These are phyloP conservation scores for Tulasnella sp. DNA, from an alignment of 768 basidiomycete species.

Conservation along the genomic window DNA sequence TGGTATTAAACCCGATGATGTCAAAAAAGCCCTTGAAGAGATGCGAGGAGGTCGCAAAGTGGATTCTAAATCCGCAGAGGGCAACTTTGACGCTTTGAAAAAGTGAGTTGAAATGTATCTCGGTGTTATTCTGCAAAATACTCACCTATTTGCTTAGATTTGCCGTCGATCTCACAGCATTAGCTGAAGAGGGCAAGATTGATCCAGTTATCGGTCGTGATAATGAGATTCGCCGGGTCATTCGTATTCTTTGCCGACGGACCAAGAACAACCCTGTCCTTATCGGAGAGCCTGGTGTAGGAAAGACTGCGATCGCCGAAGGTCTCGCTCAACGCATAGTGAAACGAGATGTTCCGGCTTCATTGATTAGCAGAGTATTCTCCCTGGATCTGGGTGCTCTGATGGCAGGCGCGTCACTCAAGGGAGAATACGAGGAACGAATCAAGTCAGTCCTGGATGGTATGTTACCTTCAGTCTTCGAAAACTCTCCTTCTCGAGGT, in stretches of 20 bases:
- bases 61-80: constrained; percentile 75
- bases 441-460: constrained; percentile 74
- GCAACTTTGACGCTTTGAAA: constrained; percentile 82
- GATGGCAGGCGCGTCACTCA: constrained; percentile 86
- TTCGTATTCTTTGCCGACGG: constrained; percentile 74
- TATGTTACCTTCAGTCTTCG: background rate
- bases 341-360: constrained; percentile 78
- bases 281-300: constrained; percentile 86
- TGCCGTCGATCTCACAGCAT: constrained; percentile 69
- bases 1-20: constrained; percentile 33
- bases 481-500: background rate
- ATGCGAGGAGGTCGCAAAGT: constrained; percentile 73
- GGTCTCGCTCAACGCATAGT: constrained; percentile 92
- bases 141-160: constrained; percentile 29
- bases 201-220: constrained; percentile 91
- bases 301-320: constrained; percentile 92
- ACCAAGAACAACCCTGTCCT: constrained; percentile 97
- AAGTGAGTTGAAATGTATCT: constrained; percentile 33
- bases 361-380: constrained; percentile 58
- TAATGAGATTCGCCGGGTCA: constrained; percentile 74
- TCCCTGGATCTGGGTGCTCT: constrained; percentile 92
- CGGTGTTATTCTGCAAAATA: background rate
- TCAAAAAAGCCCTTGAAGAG: constrained; percentile 68
- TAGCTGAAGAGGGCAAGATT: constrained; percentile 87
- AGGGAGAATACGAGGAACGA: constrained; percentile 94